phyloP scores from a whole-genome alignment of 192 early-diverging fungal species.

The Funneliformis mosseae region DNA sequence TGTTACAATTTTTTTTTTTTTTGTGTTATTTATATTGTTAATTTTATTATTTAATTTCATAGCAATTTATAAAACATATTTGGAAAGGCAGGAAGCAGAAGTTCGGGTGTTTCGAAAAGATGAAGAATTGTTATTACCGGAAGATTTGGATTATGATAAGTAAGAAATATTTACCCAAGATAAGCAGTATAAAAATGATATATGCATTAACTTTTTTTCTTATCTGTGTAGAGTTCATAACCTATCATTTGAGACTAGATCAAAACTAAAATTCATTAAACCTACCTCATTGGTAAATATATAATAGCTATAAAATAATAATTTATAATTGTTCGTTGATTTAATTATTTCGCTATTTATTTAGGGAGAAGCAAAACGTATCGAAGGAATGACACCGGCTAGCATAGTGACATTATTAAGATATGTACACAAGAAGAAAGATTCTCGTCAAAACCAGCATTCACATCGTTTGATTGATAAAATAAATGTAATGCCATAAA shows the following conservation, averaged over 20 bases:
- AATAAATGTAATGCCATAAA: too few relatives aligned
- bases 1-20: background rate
- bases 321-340: conserved; percentile 20
- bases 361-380: conserved; percentile 74
- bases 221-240: conserved; percentile 47
- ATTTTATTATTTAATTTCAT: background rate
- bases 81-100: conserved; percentile 66
- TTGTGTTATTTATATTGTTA: conserved; percentile 18
- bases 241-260: conserved; percentile 58
- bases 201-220: background rate
- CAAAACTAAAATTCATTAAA: conserved; percentile 52
- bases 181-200: background rate
- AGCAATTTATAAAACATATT: conserved; percentile 66
- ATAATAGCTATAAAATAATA: background rate
- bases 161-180: conserved; percentile 31
- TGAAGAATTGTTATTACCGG: conserved; percentile 62
- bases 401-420: conserved; percentile 70
- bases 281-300: conserved; percentile 59
- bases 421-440: conserved; percentile 50
- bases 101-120: conserved; percentile 66
- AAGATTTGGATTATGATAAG: conserved; percentile 65
- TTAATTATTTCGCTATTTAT: conserved; percentile 35
- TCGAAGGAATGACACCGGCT: conserved; percentile 80
- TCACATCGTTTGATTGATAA: too few relatives aligned
- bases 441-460: background rate